Evolutionary conservation across 352 stramenopile species (phyloP), one percentile per base, ranked within the genome.

Genomic region (Phytophthora chlamydospora): DNA sequence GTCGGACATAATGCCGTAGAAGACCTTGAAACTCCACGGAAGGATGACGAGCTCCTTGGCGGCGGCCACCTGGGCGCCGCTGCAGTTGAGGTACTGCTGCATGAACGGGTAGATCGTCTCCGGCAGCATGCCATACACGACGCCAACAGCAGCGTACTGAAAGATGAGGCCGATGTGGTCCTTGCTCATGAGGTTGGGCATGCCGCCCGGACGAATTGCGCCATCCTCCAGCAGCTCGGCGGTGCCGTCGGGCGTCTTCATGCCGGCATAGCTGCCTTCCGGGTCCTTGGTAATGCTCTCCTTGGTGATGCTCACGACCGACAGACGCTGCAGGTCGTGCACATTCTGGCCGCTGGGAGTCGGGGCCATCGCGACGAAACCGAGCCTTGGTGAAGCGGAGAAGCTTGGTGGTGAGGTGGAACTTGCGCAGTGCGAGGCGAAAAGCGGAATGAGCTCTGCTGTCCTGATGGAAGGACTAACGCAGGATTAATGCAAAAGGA

Each of bases 21-120:
- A 71, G 1, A 90, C 73, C 65, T 95, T 89, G 61, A 87, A 84
- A 55, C 72, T 87, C 79, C 79, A 89, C 1, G 76, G 75, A 7
- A 89, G 38, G 9, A 68, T 58, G 17, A 86, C 57, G 1, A 88
- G 68, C 42, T 72, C 68, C n/a, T 65, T 68, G 29, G 78, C 78
- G 32, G 78, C 72, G 33, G 80, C 66, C 6, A 80, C 58, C 54
- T 85, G 68, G n/a, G 76, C 57, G 21, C 73, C 76, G 32, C 68
- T 75, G 60, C 77, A 81, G 54, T 86, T 75, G 39, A 85, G 66
- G 59, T 85, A 89, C 47, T 74, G 40, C 47, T 75, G 64, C 51
- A 86, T 52, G 60, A 89, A 73, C 6, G 79, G 74, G 53, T 88
- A 88, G 21, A 83, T 58, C 0, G 74, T 78, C 33, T 70, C 66